Evolutionary conservation across 495 filamentous ascomycete genomes (phyloP).

Genomic region (Penicillium waksmanii): DNA sequence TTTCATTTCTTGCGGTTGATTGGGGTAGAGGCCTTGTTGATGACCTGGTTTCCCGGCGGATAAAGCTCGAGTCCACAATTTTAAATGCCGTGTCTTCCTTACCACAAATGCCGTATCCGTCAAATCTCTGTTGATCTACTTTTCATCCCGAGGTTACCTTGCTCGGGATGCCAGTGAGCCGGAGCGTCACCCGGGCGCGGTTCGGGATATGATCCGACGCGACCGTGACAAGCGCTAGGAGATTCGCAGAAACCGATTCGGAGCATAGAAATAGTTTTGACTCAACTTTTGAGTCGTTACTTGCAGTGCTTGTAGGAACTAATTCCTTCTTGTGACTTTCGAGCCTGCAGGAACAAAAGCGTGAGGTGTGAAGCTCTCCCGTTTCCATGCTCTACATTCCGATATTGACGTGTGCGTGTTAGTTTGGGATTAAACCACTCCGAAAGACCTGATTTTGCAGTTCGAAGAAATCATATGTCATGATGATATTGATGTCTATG

Average conservation of each 20-base stretch:
- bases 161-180: background rate
- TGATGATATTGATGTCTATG: too few species aligned
- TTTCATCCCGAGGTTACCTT: slow-evolving; percentile 15
- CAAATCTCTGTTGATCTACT: background rate
- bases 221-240: background rate
- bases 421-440: too few species aligned
- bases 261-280: background rate
- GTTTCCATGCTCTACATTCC: too few species aligned
- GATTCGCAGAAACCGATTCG: background rate
- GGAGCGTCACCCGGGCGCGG: slow-evolving; percentile 18
- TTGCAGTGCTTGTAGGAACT: too few species aligned
- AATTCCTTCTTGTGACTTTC: too few species aligned
- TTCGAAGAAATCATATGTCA: background rate
- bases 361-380: too few species aligned
- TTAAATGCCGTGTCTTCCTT: background rate
- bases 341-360: too few species aligned
- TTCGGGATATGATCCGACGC: slow-evolving; percentile 14
- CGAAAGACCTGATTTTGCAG: background rate
- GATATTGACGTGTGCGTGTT: too few species aligned
- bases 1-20: background rate
- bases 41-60: background rate
- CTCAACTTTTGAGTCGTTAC: too few species aligned
- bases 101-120: background rate
- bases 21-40: background rate
- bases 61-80: background rate